These are phyloP conservation scores for Aspergillus pseudotamarii DNA, from an alignment of 2,329 filamentous ascomycete species.

Conservation along the genomic window DNA sequence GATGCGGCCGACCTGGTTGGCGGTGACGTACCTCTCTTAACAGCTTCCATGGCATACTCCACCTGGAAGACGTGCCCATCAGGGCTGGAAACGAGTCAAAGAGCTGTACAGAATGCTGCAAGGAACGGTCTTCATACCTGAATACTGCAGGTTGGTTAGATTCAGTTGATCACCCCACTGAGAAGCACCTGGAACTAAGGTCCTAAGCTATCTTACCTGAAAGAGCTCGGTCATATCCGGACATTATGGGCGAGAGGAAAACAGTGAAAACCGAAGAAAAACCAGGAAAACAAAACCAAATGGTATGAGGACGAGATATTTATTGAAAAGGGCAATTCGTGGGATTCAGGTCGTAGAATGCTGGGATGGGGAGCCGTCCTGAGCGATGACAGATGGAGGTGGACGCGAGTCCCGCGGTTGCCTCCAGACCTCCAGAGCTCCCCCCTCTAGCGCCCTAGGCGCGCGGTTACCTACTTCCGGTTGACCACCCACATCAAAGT, in stretches of 20 bases:
- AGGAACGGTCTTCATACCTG: constrained; percentile 60
- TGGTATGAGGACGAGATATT: constrained; percentile 9
- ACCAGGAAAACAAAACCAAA: constrained; percentile 1
- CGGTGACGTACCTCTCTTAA: constrained; percentile 78
- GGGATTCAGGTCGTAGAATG: constrained; percentile 15
- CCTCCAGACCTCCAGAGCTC: constrained; percentile 27
- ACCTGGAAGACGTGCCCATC: constrained; percentile 99
- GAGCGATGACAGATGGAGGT: constrained; percentile 31
- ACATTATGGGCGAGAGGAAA: constrained; percentile 56
- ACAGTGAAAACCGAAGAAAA: neutral
- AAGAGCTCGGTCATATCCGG: constrained; percentile 97
- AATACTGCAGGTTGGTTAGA: constrained; percentile 70
- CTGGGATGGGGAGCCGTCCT: constrained; percentile 17
- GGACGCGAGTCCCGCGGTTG: constrained; percentile 31
- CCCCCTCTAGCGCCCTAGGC: constrained; percentile 21
- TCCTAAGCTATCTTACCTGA: constrained; percentile 71
- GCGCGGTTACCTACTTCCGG: constrained; percentile 25
- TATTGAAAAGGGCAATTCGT: constrained; percentile 18
- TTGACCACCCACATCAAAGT: neutral
- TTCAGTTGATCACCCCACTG: constrained; percentile 4
- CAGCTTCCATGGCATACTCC: constrained; percentile 97
- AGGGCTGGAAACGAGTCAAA: constrained; percentile 69
- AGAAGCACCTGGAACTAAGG: constrained; percentile 30
- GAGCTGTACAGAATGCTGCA: constrained; percentile 17
- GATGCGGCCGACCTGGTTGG: neutral